phyloP scores from a whole-genome alignment of 2,329 filamentous ascomycete species.

The Chrysoporthe puriensis region DNA sequence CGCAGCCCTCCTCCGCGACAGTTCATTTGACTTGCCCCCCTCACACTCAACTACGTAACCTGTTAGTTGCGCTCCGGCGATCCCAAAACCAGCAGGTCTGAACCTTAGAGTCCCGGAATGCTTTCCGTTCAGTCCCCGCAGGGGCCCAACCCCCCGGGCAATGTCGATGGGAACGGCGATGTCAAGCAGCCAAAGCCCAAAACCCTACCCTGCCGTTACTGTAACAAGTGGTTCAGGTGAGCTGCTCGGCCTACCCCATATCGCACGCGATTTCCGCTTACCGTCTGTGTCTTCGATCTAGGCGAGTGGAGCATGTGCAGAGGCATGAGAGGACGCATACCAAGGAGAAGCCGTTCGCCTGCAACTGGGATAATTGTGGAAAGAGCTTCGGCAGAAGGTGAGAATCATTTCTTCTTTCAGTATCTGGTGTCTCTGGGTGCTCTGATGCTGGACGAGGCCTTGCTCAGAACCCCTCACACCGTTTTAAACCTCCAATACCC shows the following conservation, averaged over 20 bases:
- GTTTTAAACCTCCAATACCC: background rate
- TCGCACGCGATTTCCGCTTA: constrained; percentile 43
- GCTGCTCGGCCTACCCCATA: constrained; percentile 35
- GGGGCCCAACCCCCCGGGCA: constrained; percentile 43
- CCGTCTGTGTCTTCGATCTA: constrained; percentile 45
- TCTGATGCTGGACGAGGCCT: constrained; percentile 5
- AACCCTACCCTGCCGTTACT: constrained; percentile 65
- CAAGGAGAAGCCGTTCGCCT: constrained; percentile 67
- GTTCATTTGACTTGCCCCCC: constrained; percentile 12
- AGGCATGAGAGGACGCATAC: constrained; percentile 67
- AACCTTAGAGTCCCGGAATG: constrained; percentile 41
- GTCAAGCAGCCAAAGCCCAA: constrained; percentile 63
- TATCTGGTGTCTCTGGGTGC: background rate
- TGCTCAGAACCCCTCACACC: background rate
- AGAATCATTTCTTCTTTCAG: constrained; percentile 39
- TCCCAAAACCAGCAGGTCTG: constrained; percentile 15
- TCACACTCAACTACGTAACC: constrained; percentile 18
- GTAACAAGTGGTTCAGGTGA: constrained; percentile 65
- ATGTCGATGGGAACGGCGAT: constrained; percentile 53
- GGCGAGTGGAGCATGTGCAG: constrained; percentile 67
- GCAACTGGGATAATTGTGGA: constrained; percentile 61
- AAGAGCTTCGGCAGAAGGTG: constrained; percentile 67
- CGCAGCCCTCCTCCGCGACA: constrained; percentile 2
- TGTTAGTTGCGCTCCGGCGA: constrained; percentile 17
- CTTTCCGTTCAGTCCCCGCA: constrained; percentile 58